These are phyloP conservation scores for Chaetomiaceae sp. DNA, from an alignment of 2,329 filamentous ascomycete species.

Conservation along the genomic window DNA sequence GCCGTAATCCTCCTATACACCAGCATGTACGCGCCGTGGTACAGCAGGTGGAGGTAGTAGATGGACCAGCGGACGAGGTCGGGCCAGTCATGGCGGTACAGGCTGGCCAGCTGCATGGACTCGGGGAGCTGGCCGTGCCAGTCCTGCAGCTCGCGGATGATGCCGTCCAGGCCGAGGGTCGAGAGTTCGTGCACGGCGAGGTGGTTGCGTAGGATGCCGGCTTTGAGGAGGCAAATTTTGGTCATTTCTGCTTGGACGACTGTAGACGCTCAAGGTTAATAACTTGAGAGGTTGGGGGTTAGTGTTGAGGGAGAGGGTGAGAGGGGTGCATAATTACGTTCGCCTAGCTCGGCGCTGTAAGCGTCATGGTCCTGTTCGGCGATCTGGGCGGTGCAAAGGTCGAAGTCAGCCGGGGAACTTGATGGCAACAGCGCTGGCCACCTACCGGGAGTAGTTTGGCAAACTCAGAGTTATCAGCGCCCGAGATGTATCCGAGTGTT, in stretches of 20 bases:
- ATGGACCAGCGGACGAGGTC: constrained; percentile 23
- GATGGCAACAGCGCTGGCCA: neutral
- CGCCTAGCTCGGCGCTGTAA: constrained; percentile 20
- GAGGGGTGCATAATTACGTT: constrained; percentile 23
- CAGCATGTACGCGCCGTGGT: constrained; percentile 32
- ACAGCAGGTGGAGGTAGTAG: constrained; percentile 32
- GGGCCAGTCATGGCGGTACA: constrained; percentile 17
- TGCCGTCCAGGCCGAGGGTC: constrained; percentile 25
- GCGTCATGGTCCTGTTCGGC: constrained; percentile 24
- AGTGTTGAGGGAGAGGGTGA: neutral
- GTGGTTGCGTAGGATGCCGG: constrained; percentile 30
- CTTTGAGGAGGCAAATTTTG: constrained; percentile 30
- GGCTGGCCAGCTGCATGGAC: constrained; percentile 23
- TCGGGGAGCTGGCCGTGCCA: constrained; percentile 30
- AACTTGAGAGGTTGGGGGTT: neutral
- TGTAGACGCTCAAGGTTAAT: constrained; percentile 3
- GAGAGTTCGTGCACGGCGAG: constrained; percentile 29
- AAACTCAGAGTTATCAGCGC: constrained; percentile 24
- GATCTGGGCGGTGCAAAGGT: constrained; percentile 18
- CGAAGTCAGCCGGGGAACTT: neutral
- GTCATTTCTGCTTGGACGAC: constrained; percentile 30
- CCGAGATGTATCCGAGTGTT: constrained; percentile 30
- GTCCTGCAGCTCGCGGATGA: constrained; percentile 28
- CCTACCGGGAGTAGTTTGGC: constrained; percentile 22
- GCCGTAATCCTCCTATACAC: constrained; percentile 31